Conservation (phyloP, 2,329 filamentous ascomycete species). For the Colletotrichum brevisporum region DNA sequence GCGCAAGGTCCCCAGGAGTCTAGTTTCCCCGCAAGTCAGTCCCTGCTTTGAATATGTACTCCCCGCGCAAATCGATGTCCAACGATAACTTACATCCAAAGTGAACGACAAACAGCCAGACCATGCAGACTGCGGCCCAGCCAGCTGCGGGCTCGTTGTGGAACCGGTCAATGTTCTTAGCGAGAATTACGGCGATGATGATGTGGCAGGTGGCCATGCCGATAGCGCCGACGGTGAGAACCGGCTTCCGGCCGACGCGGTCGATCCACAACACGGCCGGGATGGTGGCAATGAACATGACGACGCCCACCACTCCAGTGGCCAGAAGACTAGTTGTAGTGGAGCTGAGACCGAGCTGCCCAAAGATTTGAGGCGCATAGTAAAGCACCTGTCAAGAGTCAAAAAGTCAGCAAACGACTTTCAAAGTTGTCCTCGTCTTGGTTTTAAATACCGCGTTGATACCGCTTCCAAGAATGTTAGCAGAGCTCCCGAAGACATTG, state of each 20-base stretch:
- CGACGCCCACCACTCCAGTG: conserved; percentile 79
- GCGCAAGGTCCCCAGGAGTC: conserved; percentile 82
- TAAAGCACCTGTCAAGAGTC: conserved; percentile 60
- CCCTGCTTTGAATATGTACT: too few species aligned
- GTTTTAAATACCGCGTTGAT: too few species aligned
- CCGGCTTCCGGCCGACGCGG: conserved; percentile 72
- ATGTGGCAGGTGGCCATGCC: conserved; percentile 80
- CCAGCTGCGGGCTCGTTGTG: conserved; percentile 65
- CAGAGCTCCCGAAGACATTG: accelerated
- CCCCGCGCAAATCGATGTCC: too few species aligned
- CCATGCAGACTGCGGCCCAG: conserved; percentile 78
- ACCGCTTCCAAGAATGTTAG: background rate
- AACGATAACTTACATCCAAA: conserved; percentile 67
- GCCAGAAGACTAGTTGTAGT: conserved; percentile 72
- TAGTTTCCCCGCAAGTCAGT: too few species aligned
- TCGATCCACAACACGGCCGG: conserved; percentile 78
- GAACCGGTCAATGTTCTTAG: conserved; percentile 73
- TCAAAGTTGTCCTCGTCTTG: too few species aligned
- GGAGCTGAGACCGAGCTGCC: conserved; percentile 70
- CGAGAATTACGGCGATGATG: conserved; percentile 79
- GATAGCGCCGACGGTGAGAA: conserved; percentile 74
- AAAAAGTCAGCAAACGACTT: too few species aligned
- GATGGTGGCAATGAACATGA: conserved; percentile 76
- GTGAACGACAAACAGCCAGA: conserved; percentile 82
- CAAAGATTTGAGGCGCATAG: conserved; percentile 80